Conservation (phyloP, 441 rosid species). For the Mallotus repandus region DNA sequence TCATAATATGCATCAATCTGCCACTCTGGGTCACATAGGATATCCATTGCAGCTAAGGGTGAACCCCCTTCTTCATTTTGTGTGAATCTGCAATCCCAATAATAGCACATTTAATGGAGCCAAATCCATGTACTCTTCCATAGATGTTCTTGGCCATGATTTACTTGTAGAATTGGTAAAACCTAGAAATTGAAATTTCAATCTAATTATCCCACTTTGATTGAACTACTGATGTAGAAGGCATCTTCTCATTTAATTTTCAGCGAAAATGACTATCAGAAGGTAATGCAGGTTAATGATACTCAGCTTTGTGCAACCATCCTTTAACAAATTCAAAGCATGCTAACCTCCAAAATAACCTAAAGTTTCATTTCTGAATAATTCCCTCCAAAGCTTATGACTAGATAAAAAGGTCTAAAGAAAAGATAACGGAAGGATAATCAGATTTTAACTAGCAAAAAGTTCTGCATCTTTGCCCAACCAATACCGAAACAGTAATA, state of each 20-base stretch:
- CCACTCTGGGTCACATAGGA: slow-evolving; percentile 88
- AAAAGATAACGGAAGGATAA: no score
- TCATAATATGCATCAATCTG: slow-evolving; percentile 80
- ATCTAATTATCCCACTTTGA: background rate
- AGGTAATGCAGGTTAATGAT: background rate
- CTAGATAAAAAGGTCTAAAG: background rate
- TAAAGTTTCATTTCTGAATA: background rate
- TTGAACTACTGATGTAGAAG: background rate
- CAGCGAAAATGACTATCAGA: background rate
- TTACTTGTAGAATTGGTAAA: background rate
- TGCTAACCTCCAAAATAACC: background rate
- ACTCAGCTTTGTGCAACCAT: background rate
- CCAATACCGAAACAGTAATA: slow-evolving; percentile 4
- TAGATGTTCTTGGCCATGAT: background rate
- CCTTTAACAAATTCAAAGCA: slow-evolving; percentile 4
- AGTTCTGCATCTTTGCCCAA: background rate
- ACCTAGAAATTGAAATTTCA: background rate
- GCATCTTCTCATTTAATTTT: slow-evolving; percentile 5
- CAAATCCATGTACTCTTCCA: background rate
- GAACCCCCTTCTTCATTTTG: slow-evolving; percentile 83
- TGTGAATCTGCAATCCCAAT: slow-evolving; percentile 28
- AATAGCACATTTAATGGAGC: background rate
- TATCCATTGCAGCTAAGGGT: slow-evolving; percentile 95
- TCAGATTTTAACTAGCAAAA: background rate
- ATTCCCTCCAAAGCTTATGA: slow-evolving; percentile 1